phyloP scores from a whole-genome alignment of 345 rosid species.

The Moricandia arvensis region DNA sequence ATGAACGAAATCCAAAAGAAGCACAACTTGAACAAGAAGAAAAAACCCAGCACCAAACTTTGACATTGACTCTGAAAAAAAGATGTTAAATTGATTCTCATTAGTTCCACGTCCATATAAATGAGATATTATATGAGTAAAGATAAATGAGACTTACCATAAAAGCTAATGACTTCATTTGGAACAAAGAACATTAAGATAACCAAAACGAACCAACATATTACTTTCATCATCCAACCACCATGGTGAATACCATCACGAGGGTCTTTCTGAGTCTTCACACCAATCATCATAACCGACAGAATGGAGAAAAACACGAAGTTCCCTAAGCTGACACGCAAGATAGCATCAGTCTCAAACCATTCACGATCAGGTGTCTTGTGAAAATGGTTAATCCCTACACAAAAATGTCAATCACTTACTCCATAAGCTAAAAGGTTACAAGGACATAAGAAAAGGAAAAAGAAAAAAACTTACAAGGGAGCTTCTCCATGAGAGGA shows the following conservation, averaged over 20 bases:
- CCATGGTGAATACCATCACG: slow-evolving; percentile 96
- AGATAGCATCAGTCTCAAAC: slow-evolving; percentile 97
- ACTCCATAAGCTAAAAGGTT: background rate
- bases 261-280: slow-evolving; percentile 90
- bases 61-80: slow-evolving; percentile 66
- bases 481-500: slow-evolving; percentile 96
- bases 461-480: slow-evolving; percentile 60
- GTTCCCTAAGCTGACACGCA: slow-evolving; percentile 97
- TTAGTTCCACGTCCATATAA: background rate
- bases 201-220: slow-evolving; percentile 83
- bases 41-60: slow-evolving; percentile 97
- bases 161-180: slow-evolving; percentile 82
- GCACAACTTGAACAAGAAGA: slow-evolving; percentile 98
- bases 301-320: slow-evolving; percentile 81
- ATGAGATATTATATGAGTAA: background rate
- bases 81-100: slow-evolving; percentile 9
- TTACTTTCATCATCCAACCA: slow-evolving; percentile 97
- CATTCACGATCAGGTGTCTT: slow-evolving; percentile 89
- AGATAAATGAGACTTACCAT: slow-evolving; percentile 48
- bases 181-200: slow-evolving; percentile 95
- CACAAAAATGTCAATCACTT: slow-evolving; percentile 4
- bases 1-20: slow-evolving; percentile 95
- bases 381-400: slow-evolving; percentile 96
- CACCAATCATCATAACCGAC: slow-evolving; percentile 83
- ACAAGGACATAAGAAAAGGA: background rate